A percentile compares a stretch with the other conserved stretches of the same genome.
These are phyloP conservation scores for Hypoxylon sp. DNA, from an alignment of 2,329 filamentous ascomycete genomes.

Conservation along the genomic window DNA sequence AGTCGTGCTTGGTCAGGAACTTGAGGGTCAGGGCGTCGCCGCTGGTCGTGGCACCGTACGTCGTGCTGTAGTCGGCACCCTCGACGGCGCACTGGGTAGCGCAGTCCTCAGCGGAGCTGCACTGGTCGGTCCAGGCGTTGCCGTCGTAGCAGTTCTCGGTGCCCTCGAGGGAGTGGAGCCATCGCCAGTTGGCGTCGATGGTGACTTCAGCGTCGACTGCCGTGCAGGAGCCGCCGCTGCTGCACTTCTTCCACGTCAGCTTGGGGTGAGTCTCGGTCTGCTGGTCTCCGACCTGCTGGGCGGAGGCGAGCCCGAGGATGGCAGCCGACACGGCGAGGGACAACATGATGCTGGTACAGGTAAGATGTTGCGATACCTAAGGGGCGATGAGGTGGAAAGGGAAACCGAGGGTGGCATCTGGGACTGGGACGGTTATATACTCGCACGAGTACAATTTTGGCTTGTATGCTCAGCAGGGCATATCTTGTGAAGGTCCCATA, in stretches of 20 bases:
- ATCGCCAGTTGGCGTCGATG: slow-evolving; percentile 62
- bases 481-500: slow-evolving; percentile 26
- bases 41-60: slow-evolving; percentile 58
- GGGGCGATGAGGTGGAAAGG: slow-evolving; percentile 24
- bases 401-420: slow-evolving; percentile 20
- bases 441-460: slow-evolving; percentile 2
- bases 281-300: slow-evolving; percentile 55
- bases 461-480: slow-evolving; percentile 16
- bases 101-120: slow-evolving; percentile 51
- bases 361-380: slow-evolving; percentile 22
- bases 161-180: slow-evolving; percentile 54
- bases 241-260: slow-evolving; percentile 58
- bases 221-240: slow-evolving; percentile 53
- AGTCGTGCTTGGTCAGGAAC: slow-evolving; percentile 59
- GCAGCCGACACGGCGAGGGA: slow-evolving; percentile 43
- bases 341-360: slow-evolving; percentile 41
- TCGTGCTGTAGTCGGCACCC: slow-evolving; percentile 55
- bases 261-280: slow-evolving; percentile 55
- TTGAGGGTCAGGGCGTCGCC: slow-evolving; percentile 58
- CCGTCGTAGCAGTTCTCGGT: slow-evolving; percentile 60
- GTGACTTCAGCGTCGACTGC: slow-evolving; percentile 55
- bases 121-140: slow-evolving; percentile 50
- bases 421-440: slow-evolving; percentile 37
- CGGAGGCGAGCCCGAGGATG: slow-evolving; percentile 50
- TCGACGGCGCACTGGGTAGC: slow-evolving; percentile 56